Percentiles rank a stretch among this genome's conserved stretches.
Evolutionary conservation across 1,284 basidiomycete species (phyloP).

Genomic region (Sporisorium scitamineum): DNA sequence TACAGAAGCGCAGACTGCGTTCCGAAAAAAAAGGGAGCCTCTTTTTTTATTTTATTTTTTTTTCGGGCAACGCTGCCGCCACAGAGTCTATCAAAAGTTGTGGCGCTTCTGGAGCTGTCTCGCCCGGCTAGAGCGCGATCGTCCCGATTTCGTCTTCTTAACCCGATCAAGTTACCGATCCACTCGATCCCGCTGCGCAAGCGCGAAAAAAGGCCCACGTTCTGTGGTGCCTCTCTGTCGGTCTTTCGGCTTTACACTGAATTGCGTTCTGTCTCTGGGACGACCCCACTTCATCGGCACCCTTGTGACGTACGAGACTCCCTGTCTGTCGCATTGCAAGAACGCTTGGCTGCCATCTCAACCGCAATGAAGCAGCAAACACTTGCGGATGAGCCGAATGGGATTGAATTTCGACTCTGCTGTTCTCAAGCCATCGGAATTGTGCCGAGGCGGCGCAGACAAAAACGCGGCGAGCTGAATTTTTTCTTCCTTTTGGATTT

Average conservation of each 20-base stretch:
- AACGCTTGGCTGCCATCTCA: too few relatives aligned
- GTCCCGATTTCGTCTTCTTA: neutral
- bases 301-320: neutral
- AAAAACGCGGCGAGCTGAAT: slow-evolving; percentile 10
- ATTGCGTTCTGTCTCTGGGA: neutral
- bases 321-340: neutral
- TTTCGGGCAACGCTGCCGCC: slow-evolving; percentile 1
- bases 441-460: slow-evolving; percentile 4
- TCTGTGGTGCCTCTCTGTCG: too few relatives aligned
- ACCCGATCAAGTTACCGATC: neutral
- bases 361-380: too few relatives aligned
- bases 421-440: slow-evolving; percentile 5
- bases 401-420: neutral
- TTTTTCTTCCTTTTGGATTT: slow-evolving; percentile 5
- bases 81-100: neutral
- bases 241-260: neutral
- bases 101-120: neutral
- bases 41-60: neutral
- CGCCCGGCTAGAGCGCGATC: neutral
- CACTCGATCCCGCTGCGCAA: neutral
- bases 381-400: slow-evolving; percentile 1
- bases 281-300: slow-evolving; percentile 4
- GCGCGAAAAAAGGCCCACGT: neutral
- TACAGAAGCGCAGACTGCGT: too few relatives aligned
- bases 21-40: slow-evolving; percentile 1